Evolutionary conservation across 2,329 filamentous ascomycete genomes (phyloP).

Genomic region (Microsporum ferrugineum): DNA sequence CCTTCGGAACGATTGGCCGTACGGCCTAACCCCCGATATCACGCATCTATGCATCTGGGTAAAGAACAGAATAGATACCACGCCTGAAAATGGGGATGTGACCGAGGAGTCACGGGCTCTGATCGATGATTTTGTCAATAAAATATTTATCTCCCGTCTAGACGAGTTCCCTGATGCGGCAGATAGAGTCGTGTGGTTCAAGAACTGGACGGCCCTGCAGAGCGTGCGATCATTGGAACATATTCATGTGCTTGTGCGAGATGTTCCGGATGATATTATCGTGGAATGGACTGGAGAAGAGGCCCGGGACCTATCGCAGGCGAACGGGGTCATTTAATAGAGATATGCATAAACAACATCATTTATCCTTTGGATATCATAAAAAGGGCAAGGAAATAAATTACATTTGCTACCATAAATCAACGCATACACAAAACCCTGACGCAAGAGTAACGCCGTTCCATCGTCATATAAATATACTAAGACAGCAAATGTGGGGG

Average conservation of each 20-base stretch:
- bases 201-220: slow-evolving; percentile 51
- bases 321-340: background rate
- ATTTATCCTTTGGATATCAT: background rate
- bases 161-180: slow-evolving; percentile 22
- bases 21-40: slow-evolving; percentile 45
- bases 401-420: background rate
- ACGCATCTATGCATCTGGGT: slow-evolving; percentile 48
- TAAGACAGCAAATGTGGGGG: background rate
- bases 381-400: background rate
- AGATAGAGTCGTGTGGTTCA: slow-evolving; percentile 51
- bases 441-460: background rate
- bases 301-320: background rate
- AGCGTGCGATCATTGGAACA: slow-evolving; percentile 49
- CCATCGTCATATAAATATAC: background rate
- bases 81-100: slow-evolving; percentile 38
- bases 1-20: slow-evolving; percentile 53
- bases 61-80: slow-evolving; percentile 39
- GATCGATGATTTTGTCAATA: slow-evolving; percentile 41
- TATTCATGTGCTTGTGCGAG: slow-evolving; percentile 44
- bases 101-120: slow-evolving; percentile 38
- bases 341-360: background rate
- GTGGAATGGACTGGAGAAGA: slow-evolving; percentile 35
- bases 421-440: background rate
- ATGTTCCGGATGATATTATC: slow-evolving; percentile 36
- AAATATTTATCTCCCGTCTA: slow-evolving; percentile 39